These are phyloP conservation scores for Arachnomyces sp. DNA, from an alignment of 2,329 filamentous ascomycete species.

Conservation along the genomic window DNA sequence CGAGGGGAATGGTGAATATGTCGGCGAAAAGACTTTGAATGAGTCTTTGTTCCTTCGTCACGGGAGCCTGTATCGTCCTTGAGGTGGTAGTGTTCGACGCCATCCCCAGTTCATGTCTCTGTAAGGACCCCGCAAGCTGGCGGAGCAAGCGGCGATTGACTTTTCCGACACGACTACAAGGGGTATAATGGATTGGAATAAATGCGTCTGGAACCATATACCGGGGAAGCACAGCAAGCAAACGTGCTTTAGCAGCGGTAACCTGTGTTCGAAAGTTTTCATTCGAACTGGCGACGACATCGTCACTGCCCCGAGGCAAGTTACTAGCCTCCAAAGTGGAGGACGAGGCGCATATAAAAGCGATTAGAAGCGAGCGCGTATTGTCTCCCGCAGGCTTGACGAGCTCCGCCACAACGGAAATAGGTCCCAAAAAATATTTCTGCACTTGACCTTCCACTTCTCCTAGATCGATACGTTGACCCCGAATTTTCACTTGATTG, in stretches of 20 bases:
- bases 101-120: too few relatives aligned
- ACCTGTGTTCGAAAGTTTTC: too few relatives aligned
- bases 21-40: conserved; percentile 26
- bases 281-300: too few relatives aligned
- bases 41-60: conserved; percentile 19
- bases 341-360: too few relatives aligned
- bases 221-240: conserved; percentile 31
- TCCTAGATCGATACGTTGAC: too few relatives aligned
- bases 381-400: conserved; percentile 9
- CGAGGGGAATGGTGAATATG: conserved; percentile 18
- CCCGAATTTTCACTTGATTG: conserved; percentile 23
- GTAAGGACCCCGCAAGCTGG: conserved; percentile 6
- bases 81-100: too few relatives aligned
- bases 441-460: too few relatives aligned
- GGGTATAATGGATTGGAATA: conserved; percentile 31
- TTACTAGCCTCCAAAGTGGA: too few relatives aligned
- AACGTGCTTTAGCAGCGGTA: too few relatives aligned
- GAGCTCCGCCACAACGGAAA: too few relatives aligned
- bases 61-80: conserved; percentile 12
- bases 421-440: too few relatives aligned
- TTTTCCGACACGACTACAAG: conserved; percentile 31
- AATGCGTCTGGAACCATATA: conserved; percentile 34
- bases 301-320: too few relatives aligned
- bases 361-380: conserved; percentile 40
- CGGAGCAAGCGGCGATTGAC: conserved; percentile 26